These are phyloP conservation scores for Fusarium coicis DNA, from an alignment of 2,329 filamentous ascomycete genomes.

Conservation along the genomic window DNA sequence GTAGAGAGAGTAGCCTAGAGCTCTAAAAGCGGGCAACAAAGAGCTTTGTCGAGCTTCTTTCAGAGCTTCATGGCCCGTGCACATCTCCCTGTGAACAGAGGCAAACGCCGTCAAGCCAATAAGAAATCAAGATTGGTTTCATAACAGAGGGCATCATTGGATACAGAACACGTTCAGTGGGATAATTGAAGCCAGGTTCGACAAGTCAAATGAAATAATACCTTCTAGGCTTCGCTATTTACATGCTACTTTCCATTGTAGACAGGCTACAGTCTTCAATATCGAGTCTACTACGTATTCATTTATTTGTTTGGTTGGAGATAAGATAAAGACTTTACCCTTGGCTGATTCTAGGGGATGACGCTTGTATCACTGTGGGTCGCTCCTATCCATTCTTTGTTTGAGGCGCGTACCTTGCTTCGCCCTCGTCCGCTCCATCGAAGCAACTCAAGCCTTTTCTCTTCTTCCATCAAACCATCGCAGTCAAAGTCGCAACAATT, in stretches of 20 bases:
- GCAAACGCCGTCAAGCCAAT: neutral
- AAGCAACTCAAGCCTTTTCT: neutral
- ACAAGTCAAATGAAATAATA: neutral
- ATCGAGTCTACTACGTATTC: neutral
- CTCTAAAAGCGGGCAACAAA: neutral
- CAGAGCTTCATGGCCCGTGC: conserved; percentile 37
- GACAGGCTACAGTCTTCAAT: neutral
- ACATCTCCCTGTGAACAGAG: conserved; percentile 41
- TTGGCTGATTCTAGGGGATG: neutral
- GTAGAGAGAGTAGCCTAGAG: neutral
- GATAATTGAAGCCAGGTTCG: neutral
- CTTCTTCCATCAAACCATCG: conserved; percentile 5
- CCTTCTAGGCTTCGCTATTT: neutral
- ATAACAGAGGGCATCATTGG: neutral
- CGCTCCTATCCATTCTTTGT: conserved; percentile 11
- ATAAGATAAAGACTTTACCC: neutral
- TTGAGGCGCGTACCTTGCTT: conserved; percentile 7
- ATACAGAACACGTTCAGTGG: neutral
- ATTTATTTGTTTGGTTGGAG: neutral
- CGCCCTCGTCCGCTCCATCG: neutral
- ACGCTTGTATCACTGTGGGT: neutral
- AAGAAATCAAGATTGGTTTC: neutral
- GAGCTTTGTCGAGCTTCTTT: conserved; percentile 3
- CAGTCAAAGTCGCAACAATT: neutral
- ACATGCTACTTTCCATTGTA: no score